phyloP scores from a whole-genome alignment of 2,329 filamentous ascomycete genomes.

The Trichothecium roseum region DNA sequence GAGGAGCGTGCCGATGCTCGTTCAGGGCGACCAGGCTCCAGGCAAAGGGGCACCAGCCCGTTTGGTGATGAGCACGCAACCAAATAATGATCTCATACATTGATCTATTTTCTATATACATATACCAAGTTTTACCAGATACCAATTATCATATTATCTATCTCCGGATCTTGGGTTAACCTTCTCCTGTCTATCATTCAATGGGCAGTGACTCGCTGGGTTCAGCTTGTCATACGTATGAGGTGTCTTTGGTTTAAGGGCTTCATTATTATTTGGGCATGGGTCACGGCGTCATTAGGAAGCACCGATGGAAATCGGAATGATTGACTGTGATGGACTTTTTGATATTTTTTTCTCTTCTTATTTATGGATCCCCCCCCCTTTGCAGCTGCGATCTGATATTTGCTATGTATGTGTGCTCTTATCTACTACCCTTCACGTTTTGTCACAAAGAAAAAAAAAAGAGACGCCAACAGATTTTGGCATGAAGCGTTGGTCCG shows the following conservation, averaged over 20 bases:
- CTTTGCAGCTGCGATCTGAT: too few species aligned
- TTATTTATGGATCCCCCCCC: not conserved
- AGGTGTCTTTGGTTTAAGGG: not conserved
- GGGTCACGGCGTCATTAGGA: conserved; percentile 2
- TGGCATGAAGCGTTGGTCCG: too few species aligned
- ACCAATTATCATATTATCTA: not conserved
- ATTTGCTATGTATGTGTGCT: too few species aligned
- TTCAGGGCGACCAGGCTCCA: conserved; percentile 13
- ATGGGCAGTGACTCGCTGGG: not conserved
- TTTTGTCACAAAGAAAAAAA: too few species aligned
- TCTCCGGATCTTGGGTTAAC: not conserved
- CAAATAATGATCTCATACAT: conserved; percentile 25
- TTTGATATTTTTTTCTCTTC: not conserved
- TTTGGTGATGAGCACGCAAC: conserved; percentile 51
- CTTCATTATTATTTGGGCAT: not conserved
- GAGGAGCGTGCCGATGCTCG: conserved; percentile 23
- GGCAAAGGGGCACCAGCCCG: conserved; percentile 30
- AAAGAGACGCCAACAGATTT: too few species aligned
- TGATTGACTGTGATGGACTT: conserved; percentile 3
- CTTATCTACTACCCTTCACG: too few species aligned
- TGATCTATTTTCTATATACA: not conserved
- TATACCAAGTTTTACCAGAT: not conserved
- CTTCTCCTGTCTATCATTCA: not conserved
- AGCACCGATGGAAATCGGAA: conserved; percentile 1
- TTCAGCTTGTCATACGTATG: not conserved